Evolutionary conservation across 2,329 filamentous ascomycete genomes (phyloP).

Genomic region (Talaromyces funiculosus): DNA sequence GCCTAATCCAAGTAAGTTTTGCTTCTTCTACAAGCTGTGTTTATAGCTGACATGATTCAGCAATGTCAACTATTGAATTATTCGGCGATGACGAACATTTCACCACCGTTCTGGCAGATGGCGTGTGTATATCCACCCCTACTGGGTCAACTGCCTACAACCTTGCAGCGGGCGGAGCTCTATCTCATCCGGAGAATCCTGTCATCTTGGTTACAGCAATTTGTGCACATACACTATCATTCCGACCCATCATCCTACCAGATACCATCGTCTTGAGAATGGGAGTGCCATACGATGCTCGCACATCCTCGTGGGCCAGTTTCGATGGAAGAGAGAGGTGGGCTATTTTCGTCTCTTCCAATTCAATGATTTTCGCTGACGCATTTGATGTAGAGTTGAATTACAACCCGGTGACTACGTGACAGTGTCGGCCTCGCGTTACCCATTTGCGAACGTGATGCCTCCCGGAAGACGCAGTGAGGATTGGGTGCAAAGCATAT

Average conservation of each 20-base stretch:
- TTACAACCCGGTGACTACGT: slow-evolving; percentile 48
- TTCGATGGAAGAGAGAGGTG: slow-evolving; percentile 87
- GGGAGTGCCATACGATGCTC: slow-evolving; percentile 89
- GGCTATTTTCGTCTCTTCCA: slow-evolving; percentile 13
- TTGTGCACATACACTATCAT: slow-evolving; percentile 89
- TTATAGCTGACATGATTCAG: slow-evolving; percentile 43
- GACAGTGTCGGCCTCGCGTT: slow-evolving; percentile 48
- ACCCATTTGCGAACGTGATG: slow-evolving; percentile 48
- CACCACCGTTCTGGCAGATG: slow-evolving; percentile 87
- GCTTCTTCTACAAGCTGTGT: no score
- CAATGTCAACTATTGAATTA: slow-evolving; percentile 86
- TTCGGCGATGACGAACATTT: slow-evolving; percentile 96
- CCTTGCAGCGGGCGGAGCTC: slow-evolving; percentile 85
- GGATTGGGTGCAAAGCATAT: slow-evolving; percentile 48
- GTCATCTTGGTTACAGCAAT: slow-evolving; percentile 93
- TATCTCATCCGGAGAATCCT: slow-evolving; percentile 94
- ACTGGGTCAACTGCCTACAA: slow-evolving; percentile 96
- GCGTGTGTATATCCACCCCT: slow-evolving; percentile 87
- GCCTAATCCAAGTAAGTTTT: slow-evolving; percentile 73
- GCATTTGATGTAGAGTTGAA: slow-evolving; percentile 34
- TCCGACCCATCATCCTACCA: slow-evolving; percentile 91
- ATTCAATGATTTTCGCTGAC: slow-evolving; percentile 14
- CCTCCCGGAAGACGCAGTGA: slow-evolving; percentile 40
- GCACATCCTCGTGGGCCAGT: slow-evolving; percentile 90
- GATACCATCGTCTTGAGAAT: slow-evolving; percentile 91